phyloP scores from a whole-genome alignment of 1,284 basidiomycete genomes.

The Pseudozyma sp. region DNA sequence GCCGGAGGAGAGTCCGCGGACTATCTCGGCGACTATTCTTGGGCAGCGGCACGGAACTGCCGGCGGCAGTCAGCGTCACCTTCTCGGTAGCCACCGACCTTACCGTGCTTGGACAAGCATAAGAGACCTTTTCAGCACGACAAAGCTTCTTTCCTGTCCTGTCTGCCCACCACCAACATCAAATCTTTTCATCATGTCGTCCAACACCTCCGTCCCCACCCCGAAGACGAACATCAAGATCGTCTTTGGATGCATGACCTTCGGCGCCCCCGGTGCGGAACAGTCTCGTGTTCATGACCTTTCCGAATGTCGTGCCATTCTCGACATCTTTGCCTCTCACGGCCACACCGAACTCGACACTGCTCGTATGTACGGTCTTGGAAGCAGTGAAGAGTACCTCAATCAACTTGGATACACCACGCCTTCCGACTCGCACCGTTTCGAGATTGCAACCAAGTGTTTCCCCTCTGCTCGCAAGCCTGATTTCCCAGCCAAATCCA shows the following conservation, averaged over 20 bases:
- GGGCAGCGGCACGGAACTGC: no score
- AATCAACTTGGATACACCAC: conserved; percentile 31
- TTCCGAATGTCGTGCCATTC: conserved; percentile 73
- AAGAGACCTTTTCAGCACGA: no score
- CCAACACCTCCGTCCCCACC: conserved; percentile 71
- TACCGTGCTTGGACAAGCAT: no score
- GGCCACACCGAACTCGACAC: conserved; percentile 75
- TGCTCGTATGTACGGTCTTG: conserved; percentile 72
- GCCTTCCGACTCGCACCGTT: conserved; percentile 23
- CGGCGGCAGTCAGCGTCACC: conserved; percentile 1
- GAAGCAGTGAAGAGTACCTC: conserved; percentile 50
- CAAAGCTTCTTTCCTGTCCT: background rate
- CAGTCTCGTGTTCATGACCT: conserved; percentile 74
- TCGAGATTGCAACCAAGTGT: conserved; percentile 56
- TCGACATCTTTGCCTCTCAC: conserved; percentile 75
- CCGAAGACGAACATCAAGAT: conserved; percentile 71
- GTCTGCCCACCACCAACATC: background rate
- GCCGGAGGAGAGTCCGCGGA: background rate
- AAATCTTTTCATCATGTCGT: conserved; percentile 5
- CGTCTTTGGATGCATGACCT: conserved; percentile 72
- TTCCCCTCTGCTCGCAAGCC: conserved; percentile 68
- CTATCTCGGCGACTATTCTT: no score
- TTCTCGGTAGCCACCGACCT: background rate
- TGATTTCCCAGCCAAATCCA: conserved; percentile 21
- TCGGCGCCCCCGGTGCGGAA: conserved; percentile 69